Conservation (phyloP, 2,329 filamentous ascomycete species). For the Diaporthe helianthi region DNA sequence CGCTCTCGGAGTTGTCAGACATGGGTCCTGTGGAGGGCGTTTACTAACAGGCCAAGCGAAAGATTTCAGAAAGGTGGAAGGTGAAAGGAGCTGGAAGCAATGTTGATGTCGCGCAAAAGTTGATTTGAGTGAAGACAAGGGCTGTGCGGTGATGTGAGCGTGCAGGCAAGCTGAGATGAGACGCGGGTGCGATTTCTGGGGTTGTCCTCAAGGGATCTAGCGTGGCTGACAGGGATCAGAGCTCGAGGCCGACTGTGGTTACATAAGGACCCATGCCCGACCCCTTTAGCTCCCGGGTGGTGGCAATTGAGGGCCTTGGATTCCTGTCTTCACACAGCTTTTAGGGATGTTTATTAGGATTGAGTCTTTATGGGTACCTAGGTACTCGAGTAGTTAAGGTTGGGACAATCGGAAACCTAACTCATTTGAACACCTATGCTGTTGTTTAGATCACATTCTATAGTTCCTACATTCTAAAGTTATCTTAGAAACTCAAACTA, state of each 20-base stretch:
- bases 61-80: not conserved
- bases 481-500: too few relatives aligned
- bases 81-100: not conserved
- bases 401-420: too few relatives aligned
- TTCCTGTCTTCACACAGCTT: too few relatives aligned
- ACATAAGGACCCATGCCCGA: not conserved
- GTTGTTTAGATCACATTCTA: too few relatives aligned
- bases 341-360: too few relatives aligned
- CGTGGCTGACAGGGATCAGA: constrained; percentile 15
- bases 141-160: not conserved
- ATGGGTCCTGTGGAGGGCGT: not conserved
- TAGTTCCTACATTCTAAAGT: too few relatives aligned
- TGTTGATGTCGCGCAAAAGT: not conserved
- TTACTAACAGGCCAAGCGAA: not conserved
- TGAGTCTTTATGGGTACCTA: too few relatives aligned
- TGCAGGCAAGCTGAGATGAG: not conserved
- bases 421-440: too few relatives aligned
- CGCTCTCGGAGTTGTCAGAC: constrained; percentile 12
- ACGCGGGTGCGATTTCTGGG: constrained; percentile 19
- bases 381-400: too few relatives aligned
- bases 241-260: constrained; percentile 4
- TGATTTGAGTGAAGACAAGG: not conserved
- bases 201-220: constrained; percentile 2
- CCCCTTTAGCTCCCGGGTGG: not conserved
- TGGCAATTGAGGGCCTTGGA: not conserved